Evolutionary conservation across 768 basidiomycete genomes (phyloP).

Genomic region (Macrocybe gigantea): DNA sequence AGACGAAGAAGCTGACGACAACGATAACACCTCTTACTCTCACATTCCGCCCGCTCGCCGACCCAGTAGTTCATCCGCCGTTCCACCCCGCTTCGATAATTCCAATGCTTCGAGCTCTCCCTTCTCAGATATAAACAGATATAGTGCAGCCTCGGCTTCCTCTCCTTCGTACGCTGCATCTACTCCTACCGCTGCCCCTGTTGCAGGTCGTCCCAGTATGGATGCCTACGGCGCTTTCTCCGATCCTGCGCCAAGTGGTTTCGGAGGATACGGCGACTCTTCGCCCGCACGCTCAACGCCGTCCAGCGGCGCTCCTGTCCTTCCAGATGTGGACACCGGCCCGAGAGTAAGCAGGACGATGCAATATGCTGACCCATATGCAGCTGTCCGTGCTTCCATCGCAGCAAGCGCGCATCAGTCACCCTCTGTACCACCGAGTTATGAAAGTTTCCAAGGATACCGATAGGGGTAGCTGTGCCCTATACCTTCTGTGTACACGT

Average conservation of each 20-base stretch:
- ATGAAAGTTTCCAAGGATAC: constrained; percentile 50
- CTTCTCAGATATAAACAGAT: constrained; percentile 52
- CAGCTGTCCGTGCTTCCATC: constrained; percentile 66
- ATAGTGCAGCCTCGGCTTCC: constrained; percentile 29
- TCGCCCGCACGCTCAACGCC: constrained; percentile 20
- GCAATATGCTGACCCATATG: constrained; percentile 90
- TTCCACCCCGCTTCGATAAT: constrained; percentile 21
- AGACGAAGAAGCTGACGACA: constrained; percentile 44
- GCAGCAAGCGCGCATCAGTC: constrained; percentile 21
- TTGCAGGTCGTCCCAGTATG: constrained; percentile 58
- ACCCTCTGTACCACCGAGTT: constrained; percentile 38
- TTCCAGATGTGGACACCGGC: constrained; percentile 35
- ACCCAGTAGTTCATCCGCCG: constrained; percentile 8
- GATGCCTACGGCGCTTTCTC: constrained; percentile 91
- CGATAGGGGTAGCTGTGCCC: constrained; percentile 20
- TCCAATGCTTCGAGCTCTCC: constrained; percentile 29
- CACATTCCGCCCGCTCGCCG: constrained; percentile 37
- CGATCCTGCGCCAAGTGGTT: constrained; percentile 78
- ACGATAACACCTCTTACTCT: constrained; percentile 38
- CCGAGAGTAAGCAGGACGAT: constrained; percentile 81
- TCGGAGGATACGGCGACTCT: constrained; percentile 44
- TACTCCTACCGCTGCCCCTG: constrained; percentile 16
- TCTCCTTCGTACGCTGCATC: constrained; percentile 22
- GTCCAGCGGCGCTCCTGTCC: constrained; percentile 24
- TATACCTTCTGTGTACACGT: too few species aligned